Evolutionary conservation across 2,329 filamentous ascomycete species (phyloP), one percentile per base, ranked within the genome.

Genomic region (Cladosporium sp.): DNA sequence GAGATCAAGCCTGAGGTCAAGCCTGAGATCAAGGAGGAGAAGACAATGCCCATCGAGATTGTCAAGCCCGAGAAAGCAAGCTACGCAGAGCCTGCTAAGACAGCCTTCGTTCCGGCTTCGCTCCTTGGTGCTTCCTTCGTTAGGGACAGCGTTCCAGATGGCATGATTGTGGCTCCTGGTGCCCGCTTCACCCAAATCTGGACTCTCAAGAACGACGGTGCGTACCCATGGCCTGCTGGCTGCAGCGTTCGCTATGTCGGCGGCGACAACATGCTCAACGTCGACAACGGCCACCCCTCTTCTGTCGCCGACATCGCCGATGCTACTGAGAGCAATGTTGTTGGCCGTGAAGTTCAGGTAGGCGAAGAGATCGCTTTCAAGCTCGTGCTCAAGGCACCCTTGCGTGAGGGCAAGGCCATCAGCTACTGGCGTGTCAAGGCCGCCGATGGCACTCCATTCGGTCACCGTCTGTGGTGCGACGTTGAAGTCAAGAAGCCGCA

Each of bases 351-450:
- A 17, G 77, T 97, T 34, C 77, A 80, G 47, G 83, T 88, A 32
- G 89, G 89, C 24, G 80, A 92, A 65, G 82, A 86, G 61, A 82
- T 84, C 53, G 76, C 85, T 18, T 99, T 99, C 74, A 89, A 86
- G 32, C 87, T 96, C 30, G 75, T 85, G 37, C 83, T 99, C 68
- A 89, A 89, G 68, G 88, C 89, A 15, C 90, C 92, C 13, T 71
- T 76, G 47, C 86, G 87, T 43, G 72, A 82, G 49, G 91, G 92
- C 50, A 88, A 86, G 68, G 79, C 85, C 53, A 93, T 96, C 64
- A 97, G 93, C 1, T 96, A 96, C 79, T 99, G 93, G 93, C 90
- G 92, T 56, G 75, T 99, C 58, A 95, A 91, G 61, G 84, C 88
- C 53, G 78, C 83, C 7, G 84, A 89, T 51, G 91, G 91, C 19